Percentiles rank a stretch among this genome's conserved stretches.
Evolutionary conservation across 176 grass and related monocot genomes (phyloP).

Genomic region (Miscanthus lutarioriparius): DNA sequence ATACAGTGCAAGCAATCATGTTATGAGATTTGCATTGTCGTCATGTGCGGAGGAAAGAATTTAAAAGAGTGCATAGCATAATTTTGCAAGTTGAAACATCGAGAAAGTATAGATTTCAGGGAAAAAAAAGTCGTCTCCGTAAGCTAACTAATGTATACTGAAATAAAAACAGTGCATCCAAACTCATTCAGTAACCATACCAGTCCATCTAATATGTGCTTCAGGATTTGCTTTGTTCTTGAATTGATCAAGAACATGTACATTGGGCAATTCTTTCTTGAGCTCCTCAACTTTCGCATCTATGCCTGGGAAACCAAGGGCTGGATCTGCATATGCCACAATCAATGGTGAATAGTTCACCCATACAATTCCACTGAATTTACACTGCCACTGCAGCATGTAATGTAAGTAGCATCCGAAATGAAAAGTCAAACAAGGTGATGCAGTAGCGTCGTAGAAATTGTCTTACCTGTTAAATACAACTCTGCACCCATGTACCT

Average conservation of each 20-base stretch:
- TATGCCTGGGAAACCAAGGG: conserved; percentile 48
- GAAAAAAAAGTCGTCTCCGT: neutral
- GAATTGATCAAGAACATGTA: conserved; percentile 68
- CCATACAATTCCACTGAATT: neutral
- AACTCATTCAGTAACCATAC: conserved; percentile 32
- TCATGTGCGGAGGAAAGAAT: neutral
- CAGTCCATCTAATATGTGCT: conserved; percentile 63
- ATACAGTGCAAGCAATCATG: neutral
- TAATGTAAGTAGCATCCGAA: neutral
- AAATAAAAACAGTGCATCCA: neutral
- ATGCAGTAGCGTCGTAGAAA: neutral
- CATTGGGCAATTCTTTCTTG: conserved; percentile 57
- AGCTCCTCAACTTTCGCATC: conserved; percentile 56
- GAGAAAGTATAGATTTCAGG: neutral
- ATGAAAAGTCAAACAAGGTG: neutral
- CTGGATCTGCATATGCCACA: conserved; percentile 57
- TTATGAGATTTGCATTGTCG: neutral
- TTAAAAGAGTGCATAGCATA: neutral
- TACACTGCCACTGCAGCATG: neutral
- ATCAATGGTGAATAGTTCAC: neutral
- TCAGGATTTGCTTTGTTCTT: conserved; percentile 62
- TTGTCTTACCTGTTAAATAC: conserved; percentile 49
- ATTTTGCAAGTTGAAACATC: neutral
- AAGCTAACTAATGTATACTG: neutral
- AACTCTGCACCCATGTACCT: conserved; percentile 72